These are phyloP conservation scores for Ogataea thermomethanolica DNA, from an alignment of 805 yeast genomes.

Conservation along the genomic window DNA sequence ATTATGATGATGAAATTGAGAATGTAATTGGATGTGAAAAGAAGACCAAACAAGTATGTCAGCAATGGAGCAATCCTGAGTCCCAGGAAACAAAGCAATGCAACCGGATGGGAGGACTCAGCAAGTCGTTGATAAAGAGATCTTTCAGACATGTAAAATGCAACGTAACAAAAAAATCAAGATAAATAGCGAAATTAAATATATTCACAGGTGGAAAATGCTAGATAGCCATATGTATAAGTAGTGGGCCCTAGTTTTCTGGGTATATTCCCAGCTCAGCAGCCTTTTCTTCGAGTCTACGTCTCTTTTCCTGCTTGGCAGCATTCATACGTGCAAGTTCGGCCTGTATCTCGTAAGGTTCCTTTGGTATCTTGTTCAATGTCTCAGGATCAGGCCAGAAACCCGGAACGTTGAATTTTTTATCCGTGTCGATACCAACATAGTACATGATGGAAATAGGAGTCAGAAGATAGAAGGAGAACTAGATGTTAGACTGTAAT, in stretches of 20 bases:
- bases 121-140: conserved; percentile 46
- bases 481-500: conserved; percentile 36
- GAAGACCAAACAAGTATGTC: conserved; percentile 66
- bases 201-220: conserved; percentile 1
- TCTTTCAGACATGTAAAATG: conserved; percentile 11
- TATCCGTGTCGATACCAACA: conserved; percentile 87
- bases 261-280: conserved; percentile 61
- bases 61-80: conserved; percentile 62
- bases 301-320: conserved; percentile 70
- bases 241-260: conserved; percentile 37
- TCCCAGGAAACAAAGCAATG: conserved; percentile 58
- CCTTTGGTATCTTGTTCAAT: conserved; percentile 86
- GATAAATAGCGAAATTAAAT: conserved; percentile 3
- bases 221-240: conserved; percentile 7
- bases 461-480: conserved; percentile 77
- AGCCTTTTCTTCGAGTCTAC: conserved; percentile 68
- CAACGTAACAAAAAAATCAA: conserved; percentile 5
- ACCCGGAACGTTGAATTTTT: conserved; percentile 85
- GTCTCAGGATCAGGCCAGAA: conserved; percentile 97
- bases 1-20: conserved; percentile 77
- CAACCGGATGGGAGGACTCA: conserved; percentile 83
- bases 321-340: conserved; percentile 84
- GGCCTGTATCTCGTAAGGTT: conserved; percentile 85
- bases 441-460: conserved; percentile 93
- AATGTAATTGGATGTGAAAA: conserved; percentile 64